These are phyloP conservation scores for Evansstolkia leycettana DNA, from an alignment of 495 filamentous ascomycete species.

Conservation along the genomic window DNA sequence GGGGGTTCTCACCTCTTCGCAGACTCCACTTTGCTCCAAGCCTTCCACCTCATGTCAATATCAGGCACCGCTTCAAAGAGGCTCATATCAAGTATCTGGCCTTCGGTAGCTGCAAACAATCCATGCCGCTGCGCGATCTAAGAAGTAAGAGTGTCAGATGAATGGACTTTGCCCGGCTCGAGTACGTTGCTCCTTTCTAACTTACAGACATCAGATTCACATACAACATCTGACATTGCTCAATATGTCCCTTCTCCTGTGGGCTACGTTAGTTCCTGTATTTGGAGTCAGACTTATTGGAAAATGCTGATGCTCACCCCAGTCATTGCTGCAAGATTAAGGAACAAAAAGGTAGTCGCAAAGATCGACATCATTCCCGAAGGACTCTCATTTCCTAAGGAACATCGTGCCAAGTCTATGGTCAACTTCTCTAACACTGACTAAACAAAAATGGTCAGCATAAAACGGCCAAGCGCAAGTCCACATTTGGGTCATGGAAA, in stretches of 20 bases:
- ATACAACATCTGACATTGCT: slow-evolving; percentile 38
- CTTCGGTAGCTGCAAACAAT: slow-evolving; percentile 34
- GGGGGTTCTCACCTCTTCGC: slow-evolving; percentile 27
- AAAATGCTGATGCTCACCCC: slow-evolving; percentile 22
- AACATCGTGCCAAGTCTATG: slow-evolving; percentile 26
- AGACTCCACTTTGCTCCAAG: slow-evolving; percentile 40
- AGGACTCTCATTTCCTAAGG: slow-evolving; percentile 23
- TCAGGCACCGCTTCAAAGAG: slow-evolving; percentile 34
- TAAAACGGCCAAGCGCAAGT: neutral
- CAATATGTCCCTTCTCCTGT: slow-evolving; percentile 32
- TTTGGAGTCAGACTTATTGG: neutral
- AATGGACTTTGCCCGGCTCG: too few species aligned
- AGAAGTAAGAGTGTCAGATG: neutral
- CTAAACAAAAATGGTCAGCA: slow-evolving; percentile 12
- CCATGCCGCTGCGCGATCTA: slow-evolving; percentile 40
- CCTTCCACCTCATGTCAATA: slow-evolving; percentile 39
- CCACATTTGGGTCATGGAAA: neutral
- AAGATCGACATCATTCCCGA: slow-evolving; percentile 30
- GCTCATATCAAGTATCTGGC: slow-evolving; percentile 31
- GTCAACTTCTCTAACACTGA: slow-evolving; percentile 28
- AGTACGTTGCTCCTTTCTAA: neutral
- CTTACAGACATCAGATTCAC: slow-evolving; percentile 38
- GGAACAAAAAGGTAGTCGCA: slow-evolving; percentile 33
- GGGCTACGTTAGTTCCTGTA: slow-evolving; percentile 7
- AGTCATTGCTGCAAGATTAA: slow-evolving; percentile 38